Conservation (phyloP, 2,329 filamentous ascomycete genomes). For the Cordyceps tenuipes region DNA sequence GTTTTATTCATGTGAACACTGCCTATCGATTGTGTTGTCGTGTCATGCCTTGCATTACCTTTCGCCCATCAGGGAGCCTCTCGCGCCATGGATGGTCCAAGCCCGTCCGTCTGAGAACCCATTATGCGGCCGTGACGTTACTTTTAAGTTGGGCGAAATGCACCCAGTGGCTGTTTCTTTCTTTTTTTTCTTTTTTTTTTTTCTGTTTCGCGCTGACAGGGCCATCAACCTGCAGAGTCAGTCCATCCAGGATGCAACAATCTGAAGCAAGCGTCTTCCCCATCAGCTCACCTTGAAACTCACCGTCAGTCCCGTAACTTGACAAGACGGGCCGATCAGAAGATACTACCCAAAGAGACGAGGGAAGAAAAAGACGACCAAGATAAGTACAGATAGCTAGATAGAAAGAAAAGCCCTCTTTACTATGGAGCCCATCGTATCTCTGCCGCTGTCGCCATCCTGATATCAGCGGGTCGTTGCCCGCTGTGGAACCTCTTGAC, state of each 20-base stretch:
- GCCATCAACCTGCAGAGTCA: not conserved
- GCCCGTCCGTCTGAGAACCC: not conserved
- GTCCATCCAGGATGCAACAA: not conserved
- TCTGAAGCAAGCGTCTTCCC: not conserved
- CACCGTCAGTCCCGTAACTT: not conserved
- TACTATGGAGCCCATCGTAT: conserved; percentile 11
- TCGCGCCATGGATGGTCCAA: not conserved
- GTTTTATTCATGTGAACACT: too few relatives aligned
- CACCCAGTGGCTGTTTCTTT: too few relatives aligned
- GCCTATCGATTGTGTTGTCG: not conserved
- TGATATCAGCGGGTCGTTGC: conserved; percentile 11
- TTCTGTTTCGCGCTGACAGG: not conserved
- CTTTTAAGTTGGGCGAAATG: not conserved
- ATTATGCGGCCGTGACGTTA: not conserved
- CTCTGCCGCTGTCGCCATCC: not conserved
- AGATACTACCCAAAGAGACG: not conserved
- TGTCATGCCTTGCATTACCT: not conserved
- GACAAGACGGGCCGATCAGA: not conserved
- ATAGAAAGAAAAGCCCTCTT: not conserved
- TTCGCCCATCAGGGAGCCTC: too few relatives aligned
- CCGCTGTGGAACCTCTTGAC: conserved; percentile 4
- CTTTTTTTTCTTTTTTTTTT: too few relatives aligned
- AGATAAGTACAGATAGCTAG: not conserved
- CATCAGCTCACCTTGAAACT: not conserved
- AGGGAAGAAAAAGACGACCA: not conserved